Evolutionary conservation across 768 basidiomycete genomes (phyloP).

Genomic region (Leccinum subgranulosum): DNA sequence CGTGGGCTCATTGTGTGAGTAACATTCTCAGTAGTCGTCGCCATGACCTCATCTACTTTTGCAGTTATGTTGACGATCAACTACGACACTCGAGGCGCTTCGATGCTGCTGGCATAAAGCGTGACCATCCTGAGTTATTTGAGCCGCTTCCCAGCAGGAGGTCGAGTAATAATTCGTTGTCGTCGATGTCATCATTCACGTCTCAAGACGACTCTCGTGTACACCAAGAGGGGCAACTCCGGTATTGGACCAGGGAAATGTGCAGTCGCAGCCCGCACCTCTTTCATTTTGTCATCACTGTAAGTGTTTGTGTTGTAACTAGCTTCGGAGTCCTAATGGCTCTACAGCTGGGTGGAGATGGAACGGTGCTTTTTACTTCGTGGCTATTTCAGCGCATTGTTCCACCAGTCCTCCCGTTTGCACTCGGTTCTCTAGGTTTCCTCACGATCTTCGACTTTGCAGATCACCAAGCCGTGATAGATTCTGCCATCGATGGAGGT

Average conservation of each 20-base stretch:
- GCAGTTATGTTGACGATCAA: slow-evolving; percentile 92
- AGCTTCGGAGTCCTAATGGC: slow-evolving; percentile 10
- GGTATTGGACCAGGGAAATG: slow-evolving; percentile 98
- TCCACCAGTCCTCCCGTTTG: slow-evolving; percentile 97
- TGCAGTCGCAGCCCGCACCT: slow-evolving; percentile 86
- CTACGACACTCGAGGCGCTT: slow-evolving; percentile 87
- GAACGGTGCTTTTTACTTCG: slow-evolving; percentile 97
- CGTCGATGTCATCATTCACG: slow-evolving; percentile 48
- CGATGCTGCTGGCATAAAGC: slow-evolving; percentile 85
- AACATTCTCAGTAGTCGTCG: slow-evolving; percentile 11
- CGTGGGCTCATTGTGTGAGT: slow-evolving; percentile 87
- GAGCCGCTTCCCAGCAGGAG: slow-evolving; percentile 72
- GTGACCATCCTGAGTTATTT: slow-evolving; percentile 87
- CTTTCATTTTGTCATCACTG: slow-evolving; percentile 97
- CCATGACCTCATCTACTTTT: slow-evolving; percentile 15
- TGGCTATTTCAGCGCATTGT: slow-evolving; percentile 99
- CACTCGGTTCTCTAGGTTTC: slow-evolving; percentile 95
- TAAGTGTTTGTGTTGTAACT: slow-evolving; percentile 38
- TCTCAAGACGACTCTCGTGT: slow-evolving; percentile 38
- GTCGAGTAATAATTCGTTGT: slow-evolving; percentile 59
- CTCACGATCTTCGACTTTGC: slow-evolving; percentile 95
- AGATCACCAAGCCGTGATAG: slow-evolving; percentile 81
- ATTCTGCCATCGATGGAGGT: slow-evolving; percentile 84
- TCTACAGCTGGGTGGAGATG: slow-evolving; percentile 90
- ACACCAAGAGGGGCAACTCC: slow-evolving; percentile 80